Evolutionary conservation across 805 yeast species (phyloP), one percentile per base, ranked within the genome.

Genomic region (Candida piceae): DNA sequence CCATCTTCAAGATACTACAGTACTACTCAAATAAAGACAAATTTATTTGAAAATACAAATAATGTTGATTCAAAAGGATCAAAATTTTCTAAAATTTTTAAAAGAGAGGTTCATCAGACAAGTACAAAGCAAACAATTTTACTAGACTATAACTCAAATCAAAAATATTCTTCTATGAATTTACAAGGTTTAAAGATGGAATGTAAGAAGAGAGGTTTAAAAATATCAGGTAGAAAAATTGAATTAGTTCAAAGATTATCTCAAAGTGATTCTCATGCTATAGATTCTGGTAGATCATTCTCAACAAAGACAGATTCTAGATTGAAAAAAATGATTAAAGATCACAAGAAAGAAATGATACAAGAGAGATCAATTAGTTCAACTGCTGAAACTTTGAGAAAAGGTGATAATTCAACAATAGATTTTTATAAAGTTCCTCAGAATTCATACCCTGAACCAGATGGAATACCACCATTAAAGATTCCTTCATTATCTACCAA

Each of bases 161-260:
- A 52, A 23, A 61, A 45, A 42, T 63, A 54, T 31, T 42, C 57
- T 2, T 52, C 61, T 20, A 70, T 78, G 74, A 74, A 75, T 29
- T 60, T 79, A 27, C 70, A 72, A 36, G 66, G 74, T 2, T 64
- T 80, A 46, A 78, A 74, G 51, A 55, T 54, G 35, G 85, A 80
- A 52, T 78, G 85, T 53, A 72, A 73, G 39, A 63, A 61, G 39
- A 68, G 80, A 42, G 84, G 84, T 0, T 55, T 80, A 41, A 76
- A 72, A 48, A 70, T 78, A 0, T 60, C 75, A n/a, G 88, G 88
- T 11, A 67, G 67, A 34, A 80, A 80, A 50, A 56, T 69, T 8
- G 85, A 80, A 21, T 58, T 80, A 17, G 65, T 79, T 18, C 64
- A 62, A 39, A 50, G 67, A 44, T 40, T 63, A 29, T 34, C 48